Base-by-base conservation (phyloP, 306 rosid species). In the Prunus mume region DNA sequence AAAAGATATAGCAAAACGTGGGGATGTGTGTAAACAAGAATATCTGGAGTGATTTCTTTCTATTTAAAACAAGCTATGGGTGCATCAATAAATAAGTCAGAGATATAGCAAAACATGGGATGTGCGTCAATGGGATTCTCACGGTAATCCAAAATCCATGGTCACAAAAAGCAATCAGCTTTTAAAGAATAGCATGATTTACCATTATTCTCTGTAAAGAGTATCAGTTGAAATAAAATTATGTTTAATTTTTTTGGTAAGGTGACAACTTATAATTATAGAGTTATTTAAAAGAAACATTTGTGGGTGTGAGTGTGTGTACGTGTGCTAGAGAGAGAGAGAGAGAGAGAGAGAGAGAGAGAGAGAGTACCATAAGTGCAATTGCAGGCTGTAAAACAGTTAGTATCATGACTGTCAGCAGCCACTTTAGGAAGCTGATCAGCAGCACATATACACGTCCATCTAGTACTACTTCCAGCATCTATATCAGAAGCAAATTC, bases 361-460 rank as follows among this genome's bases (percentile, higher is more conserved):
- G 79, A 76, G 75, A 56, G 43, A 34, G 79, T 89, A 95, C 99
- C 99, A 78, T 82, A 90, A 67, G 86, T 79, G 83, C 97, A 95
- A 79, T 87, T 90, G 90, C 99, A 95, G 84, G 93, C 87, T n/a
- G 84, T 61, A 82, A 92, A 95, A 81, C 97, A 95, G 68, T 76
- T 69, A n/a, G 85, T 63, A 76, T 83, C 78, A 72, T 75, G 85
- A 69, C 58, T 73, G 63, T 76, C 83, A 70, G 86, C 86, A 72
- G 84, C 85, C 66, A 95, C 92, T 79, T 89, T 83, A n/a, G 97
- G 99, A 71, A 91, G 83, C 22, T 89, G 91, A 50, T 86, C 80
- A 41, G 87, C 81, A 68, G 86, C 85, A 71, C 99, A 95, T 67
- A 78, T 56, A 78, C 99, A 95, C 58, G 89, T 90, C 99, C 99